Evolutionary conservation across 1,284 basidiomycete species (phyloP), one percentile per base, ranked within the genome.

Genomic region (Ceratobasidium sp.): DNA sequence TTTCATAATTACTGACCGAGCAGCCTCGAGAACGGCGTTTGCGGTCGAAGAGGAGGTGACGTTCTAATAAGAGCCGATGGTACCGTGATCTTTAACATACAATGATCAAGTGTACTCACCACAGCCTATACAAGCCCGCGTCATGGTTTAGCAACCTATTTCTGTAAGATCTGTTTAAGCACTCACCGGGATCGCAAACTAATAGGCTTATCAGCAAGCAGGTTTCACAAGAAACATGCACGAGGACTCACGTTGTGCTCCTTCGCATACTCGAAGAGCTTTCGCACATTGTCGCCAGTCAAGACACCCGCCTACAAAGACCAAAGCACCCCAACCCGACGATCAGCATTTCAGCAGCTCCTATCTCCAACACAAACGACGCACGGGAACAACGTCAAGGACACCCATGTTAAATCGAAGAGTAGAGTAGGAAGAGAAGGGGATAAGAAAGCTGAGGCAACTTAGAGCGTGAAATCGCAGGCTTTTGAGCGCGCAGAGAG

Each of bases 181-280:
- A 88, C 91, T 85, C 82, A 93, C 92, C 73, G 92, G 92, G 80
- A 94, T 94, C 49, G 92, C 92, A 82, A 93, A 94, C 92, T 94
- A 78, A 13, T 30, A 61, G 21, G 35, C 28, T 16, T 52, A 41
- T 70, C 67, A 73, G 54, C 58, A 38, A 41, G 18, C 38, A 58
- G 21, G 11, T n/a, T n/a, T 8, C 13, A 11, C 23, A n/a, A 18
- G 49, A 38, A 16, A 18, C 43, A 18, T 14, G 26, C 23, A 52
- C 38, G 30, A 44, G 47, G 21, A 82, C 88, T 77, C 77, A 92
- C 94, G 85, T 95, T 87, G 81, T 96, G 81, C 79, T 90, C 87
- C 80, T 90, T 90, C 43, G 94, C 94, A 82, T 95, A 94, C 79
- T 94, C 89, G 81, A 96, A 94, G 78, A 97, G 85, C 83, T 93